phyloP scores from a whole-genome alignment of 2,329 filamentous ascomycete species.

The Apiospora aurea region DNA sequence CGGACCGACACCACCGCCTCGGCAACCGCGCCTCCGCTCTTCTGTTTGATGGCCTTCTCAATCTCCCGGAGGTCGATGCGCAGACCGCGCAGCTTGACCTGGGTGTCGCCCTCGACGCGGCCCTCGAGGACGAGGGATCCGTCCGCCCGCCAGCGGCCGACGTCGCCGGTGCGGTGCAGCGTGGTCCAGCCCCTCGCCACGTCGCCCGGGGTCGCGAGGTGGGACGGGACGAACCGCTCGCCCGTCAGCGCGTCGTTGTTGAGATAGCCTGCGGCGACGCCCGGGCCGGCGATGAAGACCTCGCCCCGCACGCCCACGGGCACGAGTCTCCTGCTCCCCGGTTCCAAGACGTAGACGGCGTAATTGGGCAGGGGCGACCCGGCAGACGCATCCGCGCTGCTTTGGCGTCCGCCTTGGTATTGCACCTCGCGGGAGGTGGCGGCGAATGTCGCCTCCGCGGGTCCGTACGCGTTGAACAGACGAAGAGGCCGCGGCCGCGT shows the following conservation, averaged over 20 bases:
- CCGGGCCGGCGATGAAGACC: neutral
- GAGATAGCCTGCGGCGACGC: neutral
- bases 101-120: conserved; percentile 47
- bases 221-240: neutral
- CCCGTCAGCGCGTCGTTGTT: neutral
- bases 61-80: conserved; percentile 48
- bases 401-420: neutral
- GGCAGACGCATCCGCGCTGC: neutral
- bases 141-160: conserved; percentile 43
- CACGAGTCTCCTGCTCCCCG: no score
- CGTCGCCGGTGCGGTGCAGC: conserved; percentile 48
- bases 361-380: neutral
- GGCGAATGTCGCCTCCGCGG: conserved; percentile 37
- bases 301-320: neutral
- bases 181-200: neutral
- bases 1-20: neutral
- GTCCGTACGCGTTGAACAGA: conserved; percentile 41
- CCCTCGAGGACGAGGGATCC: conserved; percentile 48
- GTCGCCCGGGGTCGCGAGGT: neutral
- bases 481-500: no score
- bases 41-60: conserved; percentile 30
- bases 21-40: neutral
- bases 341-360: neutral
- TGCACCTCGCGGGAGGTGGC: conserved; percentile 18
- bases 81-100: conserved; percentile 39